phyloP scores from a whole-genome alignment of 1,284 basidiomycete species.

The Agaricales sp. region DNA sequence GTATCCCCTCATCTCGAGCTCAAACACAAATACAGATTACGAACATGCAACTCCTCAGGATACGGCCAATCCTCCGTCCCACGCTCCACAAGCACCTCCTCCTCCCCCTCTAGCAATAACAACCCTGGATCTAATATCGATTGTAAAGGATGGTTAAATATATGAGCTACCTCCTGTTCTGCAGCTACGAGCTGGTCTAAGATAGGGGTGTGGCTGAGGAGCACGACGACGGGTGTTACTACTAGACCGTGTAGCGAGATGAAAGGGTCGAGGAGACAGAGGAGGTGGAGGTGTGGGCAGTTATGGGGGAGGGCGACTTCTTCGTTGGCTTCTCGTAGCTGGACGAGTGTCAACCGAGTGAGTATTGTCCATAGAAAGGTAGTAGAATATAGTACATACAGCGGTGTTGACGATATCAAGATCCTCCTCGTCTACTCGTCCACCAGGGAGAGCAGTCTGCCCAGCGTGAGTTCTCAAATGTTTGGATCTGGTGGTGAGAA shows the following conservation, averaged over 20 bases:
- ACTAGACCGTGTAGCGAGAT: conserved; percentile 53
- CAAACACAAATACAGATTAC: conserved; percentile 6
- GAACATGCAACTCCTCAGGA: conserved; percentile 53
- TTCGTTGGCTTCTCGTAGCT: conserved; percentile 77
- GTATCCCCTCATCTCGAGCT: too few relatives aligned
- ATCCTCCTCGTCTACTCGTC: conserved; percentile 69
- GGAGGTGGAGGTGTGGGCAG: conserved; percentile 45
- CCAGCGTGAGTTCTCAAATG: conserved; percentile 67
- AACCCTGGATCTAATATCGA: conserved; percentile 54
- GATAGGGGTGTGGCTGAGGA: conserved; percentile 47
- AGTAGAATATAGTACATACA: conserved; percentile 30
- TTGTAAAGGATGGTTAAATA: conserved; percentile 72
- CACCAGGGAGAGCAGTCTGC: conserved; percentile 77
- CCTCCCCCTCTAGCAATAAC: too few relatives aligned
- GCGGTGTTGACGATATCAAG: conserved; percentile 57
- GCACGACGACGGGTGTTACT: conserved; percentile 64
- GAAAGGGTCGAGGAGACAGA: conserved; percentile 65
- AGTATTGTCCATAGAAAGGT: conserved; percentile 1
- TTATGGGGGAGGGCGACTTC: conserved; percentile 63
- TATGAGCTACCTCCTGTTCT: conserved; percentile 62
- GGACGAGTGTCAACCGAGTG: conserved; percentile 2
- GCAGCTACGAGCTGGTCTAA: conserved; percentile 43
- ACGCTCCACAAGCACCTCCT: conserved; percentile 38
- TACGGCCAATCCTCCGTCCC: conserved; percentile 75
- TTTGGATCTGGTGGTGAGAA: conserved; percentile 80